phyloP scores from a whole-genome alignment of 1,139 yeast genomes.

The Lodderomyces margitis region DNA sequence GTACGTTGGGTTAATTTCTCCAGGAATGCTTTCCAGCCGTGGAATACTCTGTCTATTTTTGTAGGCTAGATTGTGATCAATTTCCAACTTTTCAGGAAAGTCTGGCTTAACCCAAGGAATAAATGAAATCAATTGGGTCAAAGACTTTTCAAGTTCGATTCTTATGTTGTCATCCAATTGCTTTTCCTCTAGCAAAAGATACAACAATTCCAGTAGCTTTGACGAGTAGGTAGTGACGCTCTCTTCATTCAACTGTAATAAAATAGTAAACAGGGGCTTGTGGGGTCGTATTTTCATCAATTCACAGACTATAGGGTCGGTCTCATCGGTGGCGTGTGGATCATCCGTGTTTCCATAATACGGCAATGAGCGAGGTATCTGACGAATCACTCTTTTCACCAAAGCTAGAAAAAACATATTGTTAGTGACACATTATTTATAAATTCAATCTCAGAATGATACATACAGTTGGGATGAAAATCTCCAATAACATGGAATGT shows the following conservation, averaged over 20 bases:
- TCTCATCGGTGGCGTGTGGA: conserved; percentile 7
- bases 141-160: conserved; percentile 27
- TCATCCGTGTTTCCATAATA: conserved; percentile 12
- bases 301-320: conserved; percentile 29
- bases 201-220: conserved; percentile 28
- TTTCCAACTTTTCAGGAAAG: conserved; percentile 1
- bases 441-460: conserved; percentile 2
- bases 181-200: conserved; percentile 27
- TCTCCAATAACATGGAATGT: conserved; percentile 10
- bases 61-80: conserved; percentile 8
- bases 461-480: conserved; percentile 26
- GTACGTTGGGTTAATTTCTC: conserved; percentile 4
- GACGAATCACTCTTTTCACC: conserved; percentile 13
- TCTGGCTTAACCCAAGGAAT: conserved; percentile 21
- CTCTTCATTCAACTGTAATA: conserved; percentile 6
- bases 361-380: conserved; percentile 18
- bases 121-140: conserved; percentile 28
- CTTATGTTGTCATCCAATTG: conserved; percentile 30
- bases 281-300: conserved; percentile 35
- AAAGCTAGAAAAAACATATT: conserved; percentile 12
- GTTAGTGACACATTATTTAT: conserved; percentile 6
- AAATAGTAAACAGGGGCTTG: conserved; percentile 12
- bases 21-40: background rate
- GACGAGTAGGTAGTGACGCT: conserved; percentile 25
- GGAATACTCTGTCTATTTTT: conserved; percentile 10